These are phyloP conservation scores for Neonectria hederae DNA, from an alignment of 2,329 filamentous ascomycete species.

Conservation along the genomic window DNA sequence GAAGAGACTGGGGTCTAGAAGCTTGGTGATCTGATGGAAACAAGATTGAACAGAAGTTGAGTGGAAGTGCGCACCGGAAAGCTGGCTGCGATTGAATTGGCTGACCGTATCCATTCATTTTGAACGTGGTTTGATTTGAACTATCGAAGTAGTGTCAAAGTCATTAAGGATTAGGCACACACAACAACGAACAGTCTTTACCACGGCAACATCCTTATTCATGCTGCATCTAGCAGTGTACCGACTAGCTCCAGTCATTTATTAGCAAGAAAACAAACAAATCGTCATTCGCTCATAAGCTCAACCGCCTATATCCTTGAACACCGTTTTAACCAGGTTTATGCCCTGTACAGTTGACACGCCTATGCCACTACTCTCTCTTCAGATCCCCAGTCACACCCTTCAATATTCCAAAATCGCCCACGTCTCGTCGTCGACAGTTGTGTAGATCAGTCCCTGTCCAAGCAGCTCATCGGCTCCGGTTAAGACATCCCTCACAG, in stretches of 20 bases:
- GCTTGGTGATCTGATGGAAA: constrained; percentile 3
- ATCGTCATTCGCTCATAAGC: constrained; percentile 42
- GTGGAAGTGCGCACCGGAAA: background rate
- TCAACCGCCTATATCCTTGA: constrained; percentile 34
- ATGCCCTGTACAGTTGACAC: constrained; percentile 18
- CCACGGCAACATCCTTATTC: constrained; percentile 25
- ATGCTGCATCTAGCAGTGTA: constrained; percentile 20
- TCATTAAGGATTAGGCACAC: constrained; percentile 8
- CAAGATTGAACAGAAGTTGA: constrained; percentile 1
- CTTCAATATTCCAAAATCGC: constrained; percentile 76
- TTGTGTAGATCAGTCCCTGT: constrained; percentile 84
- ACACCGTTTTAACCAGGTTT: constrained; percentile 41
- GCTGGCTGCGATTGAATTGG: constrained; percentile 1
- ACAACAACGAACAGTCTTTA: constrained; percentile 30
- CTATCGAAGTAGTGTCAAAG: constrained; percentile 7
- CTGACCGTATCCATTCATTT: constrained; percentile 21
- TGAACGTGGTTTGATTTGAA: constrained; percentile 5
- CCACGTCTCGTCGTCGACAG: constrained; percentile 93
- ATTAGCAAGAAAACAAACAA: constrained; percentile 35
- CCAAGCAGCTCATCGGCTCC: constrained; percentile 84
- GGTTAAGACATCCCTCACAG: constrained; percentile 74
- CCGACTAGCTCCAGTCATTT: constrained; percentile 41
- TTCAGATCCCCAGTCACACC: background rate
- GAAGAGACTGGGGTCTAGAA: background rate
- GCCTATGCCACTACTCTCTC: background rate